A percentile compares a stretch with the other conserved stretches of the same genome.
Evolutionary conservation across 1,139 yeast species (phyloP).

Genomic region (Saccharomyces pastorianus): DNA sequence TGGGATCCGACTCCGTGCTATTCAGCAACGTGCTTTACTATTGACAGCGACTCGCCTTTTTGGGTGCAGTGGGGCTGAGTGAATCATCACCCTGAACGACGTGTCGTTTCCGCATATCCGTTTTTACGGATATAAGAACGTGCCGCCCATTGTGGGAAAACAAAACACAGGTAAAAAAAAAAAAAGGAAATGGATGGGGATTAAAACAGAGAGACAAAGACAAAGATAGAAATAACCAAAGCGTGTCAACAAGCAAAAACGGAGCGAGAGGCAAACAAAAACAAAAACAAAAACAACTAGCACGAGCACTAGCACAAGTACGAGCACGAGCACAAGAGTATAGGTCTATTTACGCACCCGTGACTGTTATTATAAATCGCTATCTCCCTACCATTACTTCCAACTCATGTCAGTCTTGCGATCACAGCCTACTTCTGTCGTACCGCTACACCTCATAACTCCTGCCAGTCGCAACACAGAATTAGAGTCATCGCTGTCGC

Average conservation of each 20-base stretch:
- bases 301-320: background rate
- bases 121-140: conserved; percentile 1
- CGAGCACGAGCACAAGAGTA: background rate
- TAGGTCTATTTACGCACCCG: background rate
- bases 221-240: background rate
- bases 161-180: background rate
- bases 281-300: background rate
- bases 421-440: background rate
- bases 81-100: background rate
- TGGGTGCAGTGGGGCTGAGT: background rate
- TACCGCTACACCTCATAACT: background rate
- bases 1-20: background rate
- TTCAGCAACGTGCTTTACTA: background rate
- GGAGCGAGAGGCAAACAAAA: background rate
- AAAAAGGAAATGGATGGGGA: background rate
- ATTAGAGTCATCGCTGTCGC: background rate
- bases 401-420: conserved; percentile 1
- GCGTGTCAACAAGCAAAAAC: background rate
- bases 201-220: background rate
- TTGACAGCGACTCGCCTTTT: background rate
- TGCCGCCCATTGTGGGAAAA: background rate
- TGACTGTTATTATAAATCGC: background rate
- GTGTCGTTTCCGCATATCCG: background rate
- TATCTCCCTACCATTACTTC: background rate
- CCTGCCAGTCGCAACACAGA: background rate